These are phyloP conservation scores for Geotrichum fermentans DNA, from an alignment of 1,139 yeast genomes.

Conservation along the genomic window DNA sequence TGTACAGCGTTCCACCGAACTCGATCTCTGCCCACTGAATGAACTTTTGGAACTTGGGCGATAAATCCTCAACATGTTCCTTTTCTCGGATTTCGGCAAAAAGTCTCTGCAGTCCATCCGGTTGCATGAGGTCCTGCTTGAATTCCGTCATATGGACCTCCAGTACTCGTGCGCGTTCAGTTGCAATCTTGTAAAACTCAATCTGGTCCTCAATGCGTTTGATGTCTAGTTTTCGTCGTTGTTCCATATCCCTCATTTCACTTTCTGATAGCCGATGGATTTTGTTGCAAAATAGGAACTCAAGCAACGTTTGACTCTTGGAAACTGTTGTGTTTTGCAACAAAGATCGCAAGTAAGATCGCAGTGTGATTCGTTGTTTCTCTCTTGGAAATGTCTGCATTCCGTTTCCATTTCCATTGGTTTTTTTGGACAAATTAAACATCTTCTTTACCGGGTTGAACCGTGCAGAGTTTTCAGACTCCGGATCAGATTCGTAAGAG, in stretches of 20 bases:
- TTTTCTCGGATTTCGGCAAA: constrained; percentile 60
- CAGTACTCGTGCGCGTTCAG: constrained; percentile 44
- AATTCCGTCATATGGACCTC: constrained; percentile 51
- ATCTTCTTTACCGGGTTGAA: constrained; percentile 1
- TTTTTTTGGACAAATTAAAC: neutral
- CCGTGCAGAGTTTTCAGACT: constrained; percentile 6
- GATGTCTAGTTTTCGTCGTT: constrained; percentile 57
- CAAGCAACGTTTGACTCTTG: constrained; percentile 47
- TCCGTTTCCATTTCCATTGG: too few species aligned
- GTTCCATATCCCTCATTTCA: constrained; percentile 52
- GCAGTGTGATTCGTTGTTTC: constrained; percentile 63
- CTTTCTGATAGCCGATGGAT: constrained; percentile 38
- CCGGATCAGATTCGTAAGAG: constrained; percentile 17
- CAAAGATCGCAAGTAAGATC: constrained; percentile 63
- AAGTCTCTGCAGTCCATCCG: constrained; percentile 49
- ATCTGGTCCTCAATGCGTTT: constrained; percentile 59
- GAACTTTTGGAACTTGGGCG: constrained; percentile 63
- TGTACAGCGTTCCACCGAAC: constrained; percentile 76
- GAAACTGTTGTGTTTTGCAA: constrained; percentile 53
- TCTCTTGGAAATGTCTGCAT: constrained; percentile 48
- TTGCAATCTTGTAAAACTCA: constrained; percentile 67
- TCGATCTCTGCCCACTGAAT: constrained; percentile 80
- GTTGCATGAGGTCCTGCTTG: constrained; percentile 47
- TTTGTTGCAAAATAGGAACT: constrained; percentile 47
- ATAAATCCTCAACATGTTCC: constrained; percentile 52